phyloP scores from a whole-genome alignment of 495 filamentous ascomycete genomes.

The Aspergillus funiculosus region DNA sequence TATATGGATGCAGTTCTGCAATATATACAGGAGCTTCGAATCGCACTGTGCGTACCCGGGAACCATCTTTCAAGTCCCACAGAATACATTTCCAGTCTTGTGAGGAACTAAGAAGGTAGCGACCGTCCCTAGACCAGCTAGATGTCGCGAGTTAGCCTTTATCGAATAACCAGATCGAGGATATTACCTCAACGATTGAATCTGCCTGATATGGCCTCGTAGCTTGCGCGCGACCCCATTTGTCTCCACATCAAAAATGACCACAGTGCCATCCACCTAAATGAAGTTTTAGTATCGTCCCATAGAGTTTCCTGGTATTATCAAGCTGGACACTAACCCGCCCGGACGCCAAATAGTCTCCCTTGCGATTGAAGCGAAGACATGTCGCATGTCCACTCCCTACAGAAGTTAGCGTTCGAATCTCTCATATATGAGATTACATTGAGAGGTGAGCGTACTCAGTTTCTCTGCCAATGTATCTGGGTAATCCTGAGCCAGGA shows the following conservation, averaged over 20 bases:
- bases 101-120: slow-evolving; percentile 89
- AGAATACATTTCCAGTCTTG: slow-evolving; percentile 94
- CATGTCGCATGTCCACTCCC: slow-evolving; percentile 60
- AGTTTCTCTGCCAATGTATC: slow-evolving; percentile 81
- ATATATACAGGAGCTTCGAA: slow-evolving; percentile 93
- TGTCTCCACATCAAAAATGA: slow-evolving; percentile 95
- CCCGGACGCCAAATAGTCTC: slow-evolving; percentile 89
- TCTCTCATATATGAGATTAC: too few species aligned
- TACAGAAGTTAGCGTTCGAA: slow-evolving; percentile 25
- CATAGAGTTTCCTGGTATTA: slow-evolving; percentile 11
- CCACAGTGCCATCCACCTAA: slow-evolving; percentile 80
- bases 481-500: slow-evolving; percentile 91
- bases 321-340: slow-evolving; percentile 48
- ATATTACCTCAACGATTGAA: slow-evolving; percentile 67
- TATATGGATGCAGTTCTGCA: slow-evolving; percentile 85
- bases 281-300: slow-evolving; percentile 1
- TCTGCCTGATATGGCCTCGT: slow-evolving; percentile 81
- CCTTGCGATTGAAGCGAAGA: slow-evolving; percentile 86
- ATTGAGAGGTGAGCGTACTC: slow-evolving; percentile 42
- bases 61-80: slow-evolving; percentile 82
- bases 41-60: slow-evolving; percentile 62
- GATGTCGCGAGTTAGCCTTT: slow-evolving; percentile 15
- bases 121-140: slow-evolving; percentile 87
- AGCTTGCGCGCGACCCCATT: slow-evolving; percentile 92
- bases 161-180: not conserved